Conservation (phyloP, 345 rosid genomes). For the Arabis alpina region DNA sequence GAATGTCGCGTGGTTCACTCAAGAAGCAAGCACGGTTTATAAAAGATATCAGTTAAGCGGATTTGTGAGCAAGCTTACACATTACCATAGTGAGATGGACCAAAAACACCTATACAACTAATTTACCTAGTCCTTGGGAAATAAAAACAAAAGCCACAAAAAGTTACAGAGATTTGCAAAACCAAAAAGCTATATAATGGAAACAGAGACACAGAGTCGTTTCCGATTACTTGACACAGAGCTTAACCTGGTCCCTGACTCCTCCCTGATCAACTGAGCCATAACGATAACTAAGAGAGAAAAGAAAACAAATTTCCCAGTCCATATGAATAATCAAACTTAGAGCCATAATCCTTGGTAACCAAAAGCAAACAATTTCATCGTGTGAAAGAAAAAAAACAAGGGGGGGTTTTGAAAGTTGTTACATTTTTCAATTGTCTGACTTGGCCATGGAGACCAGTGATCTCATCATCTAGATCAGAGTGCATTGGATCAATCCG, state of each 20-base stretch:
- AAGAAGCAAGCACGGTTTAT: neutral
- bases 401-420: neutral
- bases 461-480: conserved; percentile 81
- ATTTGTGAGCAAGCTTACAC: neutral
- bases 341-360: neutral
- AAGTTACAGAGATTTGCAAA: neutral
- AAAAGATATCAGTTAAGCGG: no score
- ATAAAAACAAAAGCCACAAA: no score
- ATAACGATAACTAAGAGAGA: neutral
- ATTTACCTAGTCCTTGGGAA: no score
- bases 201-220: neutral
- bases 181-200: neutral
- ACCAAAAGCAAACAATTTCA: neutral
- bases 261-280: neutral
- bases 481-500: conserved; percentile 90
- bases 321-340: neutral
- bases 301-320: neutral
- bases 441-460: conserved; percentile 83
- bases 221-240: neutral
- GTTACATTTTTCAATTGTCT: conserved; percentile 67
- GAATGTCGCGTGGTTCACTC: neutral
- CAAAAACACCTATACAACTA: conserved; percentile 1
- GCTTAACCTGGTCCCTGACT: neutral
- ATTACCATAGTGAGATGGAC: neutral
- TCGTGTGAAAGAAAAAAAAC: no score